A percentile compares a stretch with the other conserved stretches of the same genome.
These are phyloP conservation scores for Talaromyces sp. DNA, from an alignment of 2,329 filamentous ascomycete genomes.

Conservation along the genomic window DNA sequence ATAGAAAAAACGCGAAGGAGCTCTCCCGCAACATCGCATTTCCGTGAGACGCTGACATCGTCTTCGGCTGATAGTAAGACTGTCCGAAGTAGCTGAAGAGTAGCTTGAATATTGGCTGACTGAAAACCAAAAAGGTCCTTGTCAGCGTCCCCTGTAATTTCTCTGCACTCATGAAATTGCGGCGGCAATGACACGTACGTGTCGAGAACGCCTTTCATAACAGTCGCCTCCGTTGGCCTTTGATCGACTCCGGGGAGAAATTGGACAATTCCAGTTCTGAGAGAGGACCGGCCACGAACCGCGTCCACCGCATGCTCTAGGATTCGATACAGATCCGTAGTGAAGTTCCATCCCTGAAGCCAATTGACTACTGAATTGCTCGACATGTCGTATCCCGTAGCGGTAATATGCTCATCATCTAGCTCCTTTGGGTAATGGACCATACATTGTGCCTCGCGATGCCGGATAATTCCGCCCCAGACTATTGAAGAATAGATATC, in stretches of 20 bases:
- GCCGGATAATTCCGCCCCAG: conserved; percentile 48
- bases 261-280: not conserved
- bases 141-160: conserved; percentile 28
- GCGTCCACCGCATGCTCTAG: conserved; percentile 49
- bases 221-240: conserved; percentile 22
- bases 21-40: conserved; percentile 46
- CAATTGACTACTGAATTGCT: conserved; percentile 34
- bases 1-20: conserved; percentile 43
- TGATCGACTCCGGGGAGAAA: not conserved
- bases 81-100: conserved; percentile 49
- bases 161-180: conserved; percentile 26
- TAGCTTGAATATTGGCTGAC: conserved; percentile 50
- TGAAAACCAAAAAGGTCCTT: conserved; percentile 48
- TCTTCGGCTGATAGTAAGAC: conserved; percentile 39
- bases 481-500: conserved; percentile 55
- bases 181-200: conserved; percentile 25
- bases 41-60: conserved; percentile 38
- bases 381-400: conserved; percentile 25
- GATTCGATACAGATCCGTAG: conserved; percentile 55
- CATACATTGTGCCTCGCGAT: conserved; percentile 45
- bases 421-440: conserved; percentile 50
- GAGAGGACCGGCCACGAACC: not conserved
- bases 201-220: conserved; percentile 26
- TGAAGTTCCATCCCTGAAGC: conserved; percentile 58
- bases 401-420: conserved; percentile 46